Evolutionary conservation across 208 protist species (phyloP).

Genomic region (Trypanosomatidae sp.): DNA sequence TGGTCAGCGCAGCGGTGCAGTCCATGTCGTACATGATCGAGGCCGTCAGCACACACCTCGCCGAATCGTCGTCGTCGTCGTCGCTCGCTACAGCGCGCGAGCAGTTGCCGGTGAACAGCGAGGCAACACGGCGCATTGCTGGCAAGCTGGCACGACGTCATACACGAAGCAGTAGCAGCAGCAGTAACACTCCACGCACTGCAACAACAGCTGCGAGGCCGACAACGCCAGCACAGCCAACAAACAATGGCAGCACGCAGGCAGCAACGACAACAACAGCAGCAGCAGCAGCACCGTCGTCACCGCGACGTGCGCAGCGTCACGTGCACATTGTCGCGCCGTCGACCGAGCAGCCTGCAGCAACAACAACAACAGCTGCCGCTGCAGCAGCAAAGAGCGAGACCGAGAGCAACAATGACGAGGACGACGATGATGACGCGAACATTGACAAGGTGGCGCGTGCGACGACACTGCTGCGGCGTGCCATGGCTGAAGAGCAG

Average conservation of each 20-base stretch:
- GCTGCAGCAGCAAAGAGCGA: constrained; percentile 9
- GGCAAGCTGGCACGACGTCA: neutral
- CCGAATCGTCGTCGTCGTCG: constrained; percentile 13
- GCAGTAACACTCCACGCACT: constrained; percentile 34
- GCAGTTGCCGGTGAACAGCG: constrained; percentile 11
- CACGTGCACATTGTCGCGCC: no score
- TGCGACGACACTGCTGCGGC: constrained; percentile 2
- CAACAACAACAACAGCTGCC: no score
- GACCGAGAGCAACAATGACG: constrained; percentile 5
- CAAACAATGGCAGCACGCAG: no score
- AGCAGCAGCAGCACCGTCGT: no score
- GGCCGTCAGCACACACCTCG: constrained; percentile 62
- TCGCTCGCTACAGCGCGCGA: constrained; percentile 12
- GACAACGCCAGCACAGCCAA: no score
- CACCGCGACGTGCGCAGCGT: no score
- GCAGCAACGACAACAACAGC: no score
- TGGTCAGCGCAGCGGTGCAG: constrained; percentile 39
- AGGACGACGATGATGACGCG: neutral
- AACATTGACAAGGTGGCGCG: neutral
- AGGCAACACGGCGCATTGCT: constrained; percentile 31
- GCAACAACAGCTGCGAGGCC: no score
- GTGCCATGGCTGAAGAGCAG: neutral
- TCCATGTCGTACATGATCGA: constrained; percentile 54
- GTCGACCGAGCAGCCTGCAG: no score
- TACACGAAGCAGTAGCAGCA: constrained; percentile 8